These are phyloP conservation scores for Fusarium sp. DNA, from an alignment of 2,329 filamentous ascomycete genomes.

Conservation along the genomic window DNA sequence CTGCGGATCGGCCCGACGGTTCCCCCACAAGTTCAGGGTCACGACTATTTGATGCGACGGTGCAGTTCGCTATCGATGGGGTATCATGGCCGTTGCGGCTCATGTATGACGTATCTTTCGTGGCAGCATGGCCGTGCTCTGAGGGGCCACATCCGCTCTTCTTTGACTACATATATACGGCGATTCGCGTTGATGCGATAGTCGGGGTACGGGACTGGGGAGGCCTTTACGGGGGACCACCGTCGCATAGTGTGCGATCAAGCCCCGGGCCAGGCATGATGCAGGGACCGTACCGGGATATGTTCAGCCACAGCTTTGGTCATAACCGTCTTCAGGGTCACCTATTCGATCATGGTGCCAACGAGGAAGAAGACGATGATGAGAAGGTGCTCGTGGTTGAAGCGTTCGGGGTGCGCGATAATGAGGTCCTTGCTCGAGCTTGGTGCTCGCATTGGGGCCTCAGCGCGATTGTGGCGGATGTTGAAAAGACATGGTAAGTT, in stretches of 20 bases:
- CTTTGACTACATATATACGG: conserved; percentile 73
- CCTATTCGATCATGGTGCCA: conserved; percentile 30
- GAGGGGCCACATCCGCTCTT: conserved; percentile 76
- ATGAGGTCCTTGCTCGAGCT: conserved; percentile 79
- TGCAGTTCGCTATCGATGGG: conserved; percentile 73
- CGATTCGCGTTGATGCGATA: conserved; percentile 71
- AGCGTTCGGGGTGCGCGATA: conserved; percentile 77
- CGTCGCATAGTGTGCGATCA: conserved; percentile 47
- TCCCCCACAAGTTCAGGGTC: conserved; percentile 48
- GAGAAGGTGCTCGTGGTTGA: conserved; percentile 78
- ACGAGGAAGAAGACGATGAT: conserved; percentile 61
- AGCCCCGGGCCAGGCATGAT: conserved; percentile 47
- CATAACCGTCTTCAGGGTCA: conserved; percentile 24
- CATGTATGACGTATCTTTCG: conserved; percentile 72
- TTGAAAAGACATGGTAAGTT: conserved; percentile 73
- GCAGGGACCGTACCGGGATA: conserved; percentile 39
- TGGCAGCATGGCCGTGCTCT: conserved; percentile 72
- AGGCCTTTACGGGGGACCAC: conserved; percentile 50
- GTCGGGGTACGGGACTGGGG: conserved; percentile 75
- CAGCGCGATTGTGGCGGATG: conserved; percentile 75
- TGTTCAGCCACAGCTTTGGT: conserved; percentile 39
- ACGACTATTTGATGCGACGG: conserved; percentile 66
- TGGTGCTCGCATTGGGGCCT: conserved; percentile 83
- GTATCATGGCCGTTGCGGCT: conserved; percentile 72
- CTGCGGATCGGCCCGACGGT: conserved; percentile 47